Evolutionary conservation across 1,284 basidiomycete genomes (phyloP).

Genomic region (Exsudoporus floridanus): DNA sequence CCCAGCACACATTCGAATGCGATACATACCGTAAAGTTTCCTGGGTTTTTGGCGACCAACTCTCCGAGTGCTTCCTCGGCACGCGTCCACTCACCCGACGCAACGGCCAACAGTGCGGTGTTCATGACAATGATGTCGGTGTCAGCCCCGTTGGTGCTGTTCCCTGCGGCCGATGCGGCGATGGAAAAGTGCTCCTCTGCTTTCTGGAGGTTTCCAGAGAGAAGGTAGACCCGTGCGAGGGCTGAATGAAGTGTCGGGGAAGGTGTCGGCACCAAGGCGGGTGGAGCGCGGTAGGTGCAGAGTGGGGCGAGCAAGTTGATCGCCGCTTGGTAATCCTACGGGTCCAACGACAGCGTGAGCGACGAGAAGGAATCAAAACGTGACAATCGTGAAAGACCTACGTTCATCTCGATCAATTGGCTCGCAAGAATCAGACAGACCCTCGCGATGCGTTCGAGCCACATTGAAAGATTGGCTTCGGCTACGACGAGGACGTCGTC

Average conservation of each 20-base stretch:
- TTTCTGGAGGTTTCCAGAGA: constrained; percentile 59
- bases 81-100: constrained; percentile 65
- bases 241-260: constrained; percentile 62
- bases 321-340: constrained; percentile 68
- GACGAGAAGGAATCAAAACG: background rate
- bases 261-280: constrained; percentile 12
- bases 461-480: constrained; percentile 57
- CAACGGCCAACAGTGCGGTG: constrained; percentile 58
- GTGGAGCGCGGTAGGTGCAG: constrained; percentile 41
- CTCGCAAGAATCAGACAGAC: constrained; percentile 70
- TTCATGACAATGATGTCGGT: constrained; percentile 53
- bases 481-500: constrained; percentile 34
- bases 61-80: constrained; percentile 47
- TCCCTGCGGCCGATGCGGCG: constrained; percentile 31
- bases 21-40: constrained; percentile 56
- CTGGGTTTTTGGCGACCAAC: constrained; percentile 50
- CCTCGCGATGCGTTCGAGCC: constrained; percentile 73
- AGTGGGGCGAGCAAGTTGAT: constrained; percentile 62
- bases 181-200: constrained; percentile 59
- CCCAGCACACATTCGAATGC: too few relatives aligned
- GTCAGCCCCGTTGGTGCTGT: constrained; percentile 7
- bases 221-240: constrained; percentile 70
- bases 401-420: constrained; percentile 75
- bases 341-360: background rate
- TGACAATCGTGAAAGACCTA: constrained; percentile 25